Conservation (phyloP, 2,329 filamentous ascomycete species). For the Cryphonectria carpinicola region DNA sequence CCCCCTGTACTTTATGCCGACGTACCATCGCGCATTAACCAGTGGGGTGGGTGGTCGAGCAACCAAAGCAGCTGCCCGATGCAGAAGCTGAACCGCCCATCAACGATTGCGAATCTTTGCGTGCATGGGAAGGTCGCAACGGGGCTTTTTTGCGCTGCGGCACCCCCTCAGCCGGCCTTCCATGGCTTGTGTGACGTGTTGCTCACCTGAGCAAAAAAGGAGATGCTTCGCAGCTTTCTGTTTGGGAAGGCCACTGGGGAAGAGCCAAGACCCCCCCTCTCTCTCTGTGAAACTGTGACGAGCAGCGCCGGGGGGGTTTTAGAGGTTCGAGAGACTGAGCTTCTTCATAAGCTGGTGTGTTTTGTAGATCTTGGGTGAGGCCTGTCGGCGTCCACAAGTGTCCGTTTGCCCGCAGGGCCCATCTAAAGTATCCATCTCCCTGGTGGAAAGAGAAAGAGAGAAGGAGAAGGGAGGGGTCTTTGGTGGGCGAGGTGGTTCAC, state of each 20-base stretch:
- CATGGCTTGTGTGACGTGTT: background rate
- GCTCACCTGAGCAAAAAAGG: background rate
- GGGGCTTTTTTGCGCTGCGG: background rate
- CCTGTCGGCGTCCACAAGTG: background rate
- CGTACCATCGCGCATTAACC: conserved; percentile 10
- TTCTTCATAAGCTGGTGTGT: background rate
- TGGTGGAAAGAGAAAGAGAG: background rate
- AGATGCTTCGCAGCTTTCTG: background rate
- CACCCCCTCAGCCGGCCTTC: background rate
- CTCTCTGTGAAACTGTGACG: background rate
- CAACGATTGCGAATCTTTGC: conserved; percentile 9
- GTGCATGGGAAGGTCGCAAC: conserved; percentile 12
- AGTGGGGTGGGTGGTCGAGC: too few species aligned
- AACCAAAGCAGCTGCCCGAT: conserved; percentile 11
- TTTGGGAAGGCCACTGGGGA: background rate
- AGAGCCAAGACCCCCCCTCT: background rate
- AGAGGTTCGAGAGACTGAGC: background rate
- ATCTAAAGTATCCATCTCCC: background rate
- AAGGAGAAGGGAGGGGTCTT: background rate
- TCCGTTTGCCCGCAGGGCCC: background rate
- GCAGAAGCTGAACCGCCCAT: background rate
- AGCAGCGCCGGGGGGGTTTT: background rate
- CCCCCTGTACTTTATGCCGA: background rate
- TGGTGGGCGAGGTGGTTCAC: background rate
- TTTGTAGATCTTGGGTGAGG: background rate